Base-by-base conservation (phyloP, 306 rosid species). In the Trifolium dubium region DNA sequence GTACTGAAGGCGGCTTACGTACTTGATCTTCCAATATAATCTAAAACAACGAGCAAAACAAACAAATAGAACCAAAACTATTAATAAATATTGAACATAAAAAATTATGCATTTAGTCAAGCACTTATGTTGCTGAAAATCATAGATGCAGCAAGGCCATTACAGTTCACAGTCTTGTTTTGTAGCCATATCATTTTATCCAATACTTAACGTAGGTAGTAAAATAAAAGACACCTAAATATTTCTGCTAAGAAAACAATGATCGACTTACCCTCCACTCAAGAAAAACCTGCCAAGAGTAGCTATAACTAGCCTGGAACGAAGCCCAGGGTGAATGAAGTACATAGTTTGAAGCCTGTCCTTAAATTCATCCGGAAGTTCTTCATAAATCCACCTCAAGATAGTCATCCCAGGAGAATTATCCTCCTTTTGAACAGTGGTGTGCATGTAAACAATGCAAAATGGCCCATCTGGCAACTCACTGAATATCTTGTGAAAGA, bases 301-400 rank as follows among this genome's bases (percentile, higher is more conserved):
- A 35, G 98, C 96, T 14, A 94, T 81, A 74, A 84, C 85, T 17
- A 94, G 87, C 83, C 98, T 81, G 32, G 98, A 94, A 11, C 88
- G 98, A 49, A 94, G 85, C 19, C 98, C 96, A 18, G 97, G 98
- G 74, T 94, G 98, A 67, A 94, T 13, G 14, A 94, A 94, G 80
- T 94, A 91, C 69, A 94, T 61, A 77, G 83, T 76, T 79, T 89
- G 88, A 84, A 94, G 97, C 80, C 92, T 87, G 64, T 91, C 95
- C 88, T 89, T 91, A 72, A 88, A 79, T 35, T 84, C 86, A 61
- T 80, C 49, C 8, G 98, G 88, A 74, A 91, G 91, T 15, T 89
- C 96, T 87, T 94, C 98, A 64, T 91, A 94, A 75, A 94, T 92
- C 97, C 96, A 94, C 89, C 97, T 88, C 85, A 94, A 83, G 81